Percentiles rank a stretch among this genome's conserved stretches.
Conservation (phyloP, 208 protist species). For the Plasmodiophora brassicae region DNA sequence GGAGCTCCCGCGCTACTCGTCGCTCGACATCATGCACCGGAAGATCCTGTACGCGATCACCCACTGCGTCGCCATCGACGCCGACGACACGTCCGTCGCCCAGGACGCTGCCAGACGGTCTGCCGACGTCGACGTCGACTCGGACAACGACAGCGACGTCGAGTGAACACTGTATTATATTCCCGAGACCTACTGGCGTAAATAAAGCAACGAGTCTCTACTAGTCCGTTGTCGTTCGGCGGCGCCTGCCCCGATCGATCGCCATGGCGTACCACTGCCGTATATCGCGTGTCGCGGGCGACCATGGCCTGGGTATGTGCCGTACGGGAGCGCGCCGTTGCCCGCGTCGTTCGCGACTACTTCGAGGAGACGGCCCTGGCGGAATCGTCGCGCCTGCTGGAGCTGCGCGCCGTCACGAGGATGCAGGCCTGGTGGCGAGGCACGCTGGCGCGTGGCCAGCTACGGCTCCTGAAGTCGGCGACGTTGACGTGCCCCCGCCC, state of each 20-base stretch:
- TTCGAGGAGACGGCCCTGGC: background rate
- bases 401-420: background rate
- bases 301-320: background rate
- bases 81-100: conserved; percentile 19
- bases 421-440: background rate
- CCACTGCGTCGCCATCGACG: conserved; percentile 81
- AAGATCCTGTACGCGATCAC: conserved; percentile 88
- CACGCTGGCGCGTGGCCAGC: background rate
- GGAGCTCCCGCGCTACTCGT: conserved; percentile 85
- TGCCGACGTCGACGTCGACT: conserved; percentile 1
- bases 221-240: too few species aligned
- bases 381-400: background rate
- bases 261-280: too few species aligned
- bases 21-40: conserved; percentile 77
- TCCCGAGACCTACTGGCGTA: too few species aligned
- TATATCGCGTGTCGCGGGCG: too few species aligned
- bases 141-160: conserved; percentile 10
- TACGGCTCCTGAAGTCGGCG: background rate
- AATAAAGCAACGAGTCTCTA: too few species aligned
- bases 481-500: background rate
- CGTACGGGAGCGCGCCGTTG: background rate
- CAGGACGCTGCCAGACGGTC: conserved; percentile 8
- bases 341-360: background rate
- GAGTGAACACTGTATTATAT: too few species aligned
- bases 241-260: too few species aligned